Conservation (phyloP, 2,329 filamentous ascomycete species). For the Zymoseptoria passerinii region DNA sequence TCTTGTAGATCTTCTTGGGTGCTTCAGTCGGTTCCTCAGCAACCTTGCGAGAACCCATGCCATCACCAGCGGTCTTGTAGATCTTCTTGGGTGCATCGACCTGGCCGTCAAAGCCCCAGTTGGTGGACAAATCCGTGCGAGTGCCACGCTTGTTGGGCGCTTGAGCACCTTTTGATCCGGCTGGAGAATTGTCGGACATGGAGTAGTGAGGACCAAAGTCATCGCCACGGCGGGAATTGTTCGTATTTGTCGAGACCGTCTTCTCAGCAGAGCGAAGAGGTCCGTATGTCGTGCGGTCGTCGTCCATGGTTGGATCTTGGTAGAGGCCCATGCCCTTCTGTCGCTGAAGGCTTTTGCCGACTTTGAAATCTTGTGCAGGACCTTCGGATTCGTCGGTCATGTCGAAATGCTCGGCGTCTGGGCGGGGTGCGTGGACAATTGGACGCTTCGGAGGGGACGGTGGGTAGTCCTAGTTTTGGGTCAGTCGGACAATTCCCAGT, state of each 20-base stretch:
- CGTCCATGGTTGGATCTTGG: slow-evolving; percentile 56
- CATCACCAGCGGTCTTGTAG: slow-evolving; percentile 36
- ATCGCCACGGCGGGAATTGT: slow-evolving; percentile 64
- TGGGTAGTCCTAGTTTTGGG: slow-evolving; percentile 41
- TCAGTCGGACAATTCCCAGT: slow-evolving; percentile 3
- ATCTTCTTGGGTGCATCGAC: slow-evolving; percentile 23
- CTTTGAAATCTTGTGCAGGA: slow-evolving; percentile 35
- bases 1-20: slow-evolving; percentile 31
- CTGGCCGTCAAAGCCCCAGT: slow-evolving; percentile 12
- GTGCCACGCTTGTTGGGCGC: slow-evolving; percentile 5
- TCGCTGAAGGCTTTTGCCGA: slow-evolving; percentile 29
- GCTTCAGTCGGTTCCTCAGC: slow-evolving; percentile 3
- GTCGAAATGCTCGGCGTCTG: slow-evolving; percentile 79
- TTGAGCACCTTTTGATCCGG: slow-evolving; percentile 20
- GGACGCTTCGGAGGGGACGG: slow-evolving; percentile 52
- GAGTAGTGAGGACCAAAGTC: slow-evolving; percentile 71
- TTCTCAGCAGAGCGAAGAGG: slow-evolving; percentile 37
- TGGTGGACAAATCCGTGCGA: slow-evolving; percentile 6
- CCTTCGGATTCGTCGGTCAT: slow-evolving; percentile 64
- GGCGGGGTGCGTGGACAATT: slow-evolving; percentile 59
- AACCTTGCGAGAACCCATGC: slow-evolving; percentile 47
- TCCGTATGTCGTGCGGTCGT: slow-evolving; percentile 23
- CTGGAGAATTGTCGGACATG: slow-evolving; percentile 57
- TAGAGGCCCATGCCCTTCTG: slow-evolving; percentile 67
- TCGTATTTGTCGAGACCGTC: slow-evolving; percentile 63